These are phyloP conservation scores for Flaveria bidentis DNA, from an alignment of 129 eudicot genomes.

Conservation along the genomic window DNA sequence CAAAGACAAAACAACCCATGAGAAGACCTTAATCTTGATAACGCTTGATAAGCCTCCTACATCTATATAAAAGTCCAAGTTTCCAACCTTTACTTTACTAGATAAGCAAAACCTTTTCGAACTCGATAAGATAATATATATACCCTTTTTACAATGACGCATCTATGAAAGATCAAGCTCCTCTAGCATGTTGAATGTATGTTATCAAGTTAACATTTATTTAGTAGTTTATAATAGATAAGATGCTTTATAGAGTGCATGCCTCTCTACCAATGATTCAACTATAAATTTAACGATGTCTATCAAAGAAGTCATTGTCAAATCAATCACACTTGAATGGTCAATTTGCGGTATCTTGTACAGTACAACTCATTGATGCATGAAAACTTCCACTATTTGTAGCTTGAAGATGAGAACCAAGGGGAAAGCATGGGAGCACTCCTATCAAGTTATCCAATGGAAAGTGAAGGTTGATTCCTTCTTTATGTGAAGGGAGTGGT, in stretches of 20 bases:
- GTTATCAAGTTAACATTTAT: background rate
- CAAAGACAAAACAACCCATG: background rate
- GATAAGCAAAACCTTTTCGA: background rate
- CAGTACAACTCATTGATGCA: slow-evolving; percentile 15
- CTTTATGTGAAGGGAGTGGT: slow-evolving; percentile 30
- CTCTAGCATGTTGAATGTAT: slow-evolving; percentile 7
- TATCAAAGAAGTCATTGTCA: slow-evolving; percentile 28
- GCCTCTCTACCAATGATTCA: background rate
- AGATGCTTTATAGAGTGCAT: background rate
- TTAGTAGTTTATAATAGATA: background rate
- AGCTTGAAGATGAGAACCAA: slow-evolving; percentile 25
- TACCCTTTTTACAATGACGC: background rate
- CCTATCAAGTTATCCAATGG: slow-evolving; percentile 35
- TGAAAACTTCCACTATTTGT: background rate
- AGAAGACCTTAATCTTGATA: background rate
- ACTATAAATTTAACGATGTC: background rate
- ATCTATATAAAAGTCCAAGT: background rate
- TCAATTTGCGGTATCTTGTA: slow-evolving; percentile 20
- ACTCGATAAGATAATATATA: background rate
- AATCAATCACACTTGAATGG: background rate
- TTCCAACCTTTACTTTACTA: background rate
- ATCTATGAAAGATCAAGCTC: slow-evolving; percentile 8
- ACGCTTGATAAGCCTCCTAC: background rate
- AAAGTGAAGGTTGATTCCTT: slow-evolving; percentile 36
- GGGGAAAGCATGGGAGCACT: slow-evolving; percentile 27